Percentiles rank a stretch among this genome's conserved stretches.
These are phyloP conservation scores for Fusarium sp. DNA, from an alignment of 2,329 filamentous ascomycete species.

Conservation along the genomic window DNA sequence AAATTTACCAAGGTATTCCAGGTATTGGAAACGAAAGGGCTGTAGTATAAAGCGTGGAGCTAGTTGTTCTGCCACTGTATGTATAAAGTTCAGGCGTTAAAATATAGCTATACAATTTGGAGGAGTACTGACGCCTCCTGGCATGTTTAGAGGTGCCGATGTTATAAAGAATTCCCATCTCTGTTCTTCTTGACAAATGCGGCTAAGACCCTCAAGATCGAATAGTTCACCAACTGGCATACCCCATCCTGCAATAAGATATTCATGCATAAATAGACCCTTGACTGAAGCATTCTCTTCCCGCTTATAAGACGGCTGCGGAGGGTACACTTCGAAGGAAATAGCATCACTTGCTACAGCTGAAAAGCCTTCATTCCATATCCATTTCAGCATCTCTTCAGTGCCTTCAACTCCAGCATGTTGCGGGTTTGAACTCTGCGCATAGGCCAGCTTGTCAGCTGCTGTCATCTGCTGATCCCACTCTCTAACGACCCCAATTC, in stretches of 20 bases:
- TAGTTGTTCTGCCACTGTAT: rapidly evolving
- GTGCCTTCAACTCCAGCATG: slow-evolving; percentile 4
- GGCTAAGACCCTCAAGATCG: neutral
- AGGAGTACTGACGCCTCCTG: slow-evolving; percentile 1
- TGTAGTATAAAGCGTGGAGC: neutral
- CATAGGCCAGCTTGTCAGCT: neutral
- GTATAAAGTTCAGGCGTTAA: rapidly evolving
- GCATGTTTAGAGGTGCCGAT: neutral
- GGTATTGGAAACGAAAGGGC: neutral
- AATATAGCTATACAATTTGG: slow-evolving; percentile 11
- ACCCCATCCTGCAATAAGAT: neutral
- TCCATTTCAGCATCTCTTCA: slow-evolving; percentile 4
- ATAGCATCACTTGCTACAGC: neutral
- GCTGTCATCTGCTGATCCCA: neutral
- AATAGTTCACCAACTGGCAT: neutral
- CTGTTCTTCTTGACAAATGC: neutral
- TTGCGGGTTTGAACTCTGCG: neutral
- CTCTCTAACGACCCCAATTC: neutral
- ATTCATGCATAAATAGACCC: slow-evolving; percentile 3
- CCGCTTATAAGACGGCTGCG: neutral
- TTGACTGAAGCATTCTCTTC: neutral
- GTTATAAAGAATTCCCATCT: slow-evolving; percentile 7
- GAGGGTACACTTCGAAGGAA: neutral
- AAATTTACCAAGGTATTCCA: neutral
- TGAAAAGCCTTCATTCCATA: slow-evolving; percentile 2